phyloP scores from a whole-genome alignment of 495 filamentous ascomycete species.

The Neurospora sp. region DNA sequence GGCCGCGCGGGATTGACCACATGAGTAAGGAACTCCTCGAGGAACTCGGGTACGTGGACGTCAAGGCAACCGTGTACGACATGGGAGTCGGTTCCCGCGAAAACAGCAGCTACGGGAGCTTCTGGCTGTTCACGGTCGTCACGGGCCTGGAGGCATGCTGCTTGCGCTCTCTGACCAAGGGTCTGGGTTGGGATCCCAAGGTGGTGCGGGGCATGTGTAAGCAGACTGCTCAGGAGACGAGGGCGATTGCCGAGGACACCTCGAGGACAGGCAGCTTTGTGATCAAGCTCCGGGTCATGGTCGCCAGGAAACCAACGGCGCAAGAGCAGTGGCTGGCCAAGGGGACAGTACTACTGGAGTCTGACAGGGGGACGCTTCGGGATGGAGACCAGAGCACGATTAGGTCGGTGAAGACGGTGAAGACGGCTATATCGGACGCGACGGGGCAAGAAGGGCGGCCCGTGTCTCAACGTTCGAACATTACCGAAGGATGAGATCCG shows the following conservation, averaged over 20 bases:
- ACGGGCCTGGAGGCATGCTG: conserved; percentile 55
- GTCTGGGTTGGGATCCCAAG: conserved; percentile 44
- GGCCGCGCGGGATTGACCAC: conserved; percentile 43
- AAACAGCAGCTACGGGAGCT: conserved; percentile 48
- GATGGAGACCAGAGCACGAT: conserved; percentile 18
- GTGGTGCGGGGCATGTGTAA: conserved; percentile 47
- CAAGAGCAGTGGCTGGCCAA: conserved; percentile 17
- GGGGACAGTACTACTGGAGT: neutral
- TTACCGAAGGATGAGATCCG: neutral
- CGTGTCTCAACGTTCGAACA: neutral
- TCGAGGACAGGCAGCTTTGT: conserved; percentile 30
- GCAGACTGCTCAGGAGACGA: conserved; percentile 41
- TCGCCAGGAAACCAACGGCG: conserved; percentile 43
- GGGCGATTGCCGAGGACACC: conserved; percentile 33
- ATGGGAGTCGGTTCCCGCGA: conserved; percentile 49
- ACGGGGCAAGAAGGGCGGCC: neutral
- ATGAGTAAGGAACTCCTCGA: conserved; percentile 39
- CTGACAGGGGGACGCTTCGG: neutral
- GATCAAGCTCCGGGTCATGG: conserved; percentile 41
- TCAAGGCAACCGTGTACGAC: conserved; percentile 41
- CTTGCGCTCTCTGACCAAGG: conserved; percentile 50
- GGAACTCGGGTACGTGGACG: conserved; percentile 52
- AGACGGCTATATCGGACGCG: neutral
- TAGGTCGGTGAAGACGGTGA: conserved; percentile 2
- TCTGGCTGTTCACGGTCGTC: conserved; percentile 53